Percentiles rank a stretch among this genome's conserved stretches.
Evolutionary conservation across 768 basidiomycete species (phyloP).

Genomic region (Boletus rufocinnamomeus): DNA sequence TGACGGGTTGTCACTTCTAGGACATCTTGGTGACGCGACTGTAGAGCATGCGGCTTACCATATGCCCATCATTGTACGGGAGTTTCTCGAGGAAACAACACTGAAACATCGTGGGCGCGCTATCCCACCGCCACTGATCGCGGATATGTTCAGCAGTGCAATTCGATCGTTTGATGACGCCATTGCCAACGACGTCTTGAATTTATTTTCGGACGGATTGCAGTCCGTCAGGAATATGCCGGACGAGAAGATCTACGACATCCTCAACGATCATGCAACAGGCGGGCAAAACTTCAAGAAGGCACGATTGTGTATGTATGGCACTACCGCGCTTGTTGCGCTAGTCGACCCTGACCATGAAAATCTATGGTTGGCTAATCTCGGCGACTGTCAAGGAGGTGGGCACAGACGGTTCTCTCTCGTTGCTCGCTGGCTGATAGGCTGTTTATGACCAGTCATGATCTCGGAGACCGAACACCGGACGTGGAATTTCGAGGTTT

Average conservation of each 20-base stretch:
- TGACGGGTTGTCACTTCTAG: conserved; percentile 36
- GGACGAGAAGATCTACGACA: conserved; percentile 54
- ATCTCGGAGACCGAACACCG: conserved; percentile 49
- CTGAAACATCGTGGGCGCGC: conserved; percentile 40
- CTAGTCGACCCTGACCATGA: conserved; percentile 68
- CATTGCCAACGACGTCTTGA: conserved; percentile 64
- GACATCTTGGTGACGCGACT: conserved; percentile 69
- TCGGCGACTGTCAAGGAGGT: conserved; percentile 83
- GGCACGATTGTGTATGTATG: conserved; percentile 74
- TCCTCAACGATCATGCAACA: conserved; percentile 63
- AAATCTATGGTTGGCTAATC: conserved; percentile 77
- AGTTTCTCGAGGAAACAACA: conserved; percentile 51
- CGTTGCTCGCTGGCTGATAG: conserved; percentile 1
- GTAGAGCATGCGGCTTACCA: conserved; percentile 70
- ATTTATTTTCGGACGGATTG: conserved; percentile 59
- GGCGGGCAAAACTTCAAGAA: conserved; percentile 65
- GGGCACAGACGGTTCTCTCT: conserved; percentile 27
- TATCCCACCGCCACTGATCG: conserved; percentile 51
- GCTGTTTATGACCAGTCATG: conserved; percentile 44
- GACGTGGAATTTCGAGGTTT: conserved; percentile 58
- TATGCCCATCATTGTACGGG: conserved; percentile 64
- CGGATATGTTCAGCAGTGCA: conserved; percentile 56
- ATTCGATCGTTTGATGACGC: conserved; percentile 66
- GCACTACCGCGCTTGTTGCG: conserved; percentile 74
- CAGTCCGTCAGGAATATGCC: conserved; percentile 51